A percentile compares a stretch with the other conserved stretches of the same genome.
phyloP scores from a whole-genome alignment of 2,329 filamentous ascomycete genomes.

The Venturia asperata region DNA sequence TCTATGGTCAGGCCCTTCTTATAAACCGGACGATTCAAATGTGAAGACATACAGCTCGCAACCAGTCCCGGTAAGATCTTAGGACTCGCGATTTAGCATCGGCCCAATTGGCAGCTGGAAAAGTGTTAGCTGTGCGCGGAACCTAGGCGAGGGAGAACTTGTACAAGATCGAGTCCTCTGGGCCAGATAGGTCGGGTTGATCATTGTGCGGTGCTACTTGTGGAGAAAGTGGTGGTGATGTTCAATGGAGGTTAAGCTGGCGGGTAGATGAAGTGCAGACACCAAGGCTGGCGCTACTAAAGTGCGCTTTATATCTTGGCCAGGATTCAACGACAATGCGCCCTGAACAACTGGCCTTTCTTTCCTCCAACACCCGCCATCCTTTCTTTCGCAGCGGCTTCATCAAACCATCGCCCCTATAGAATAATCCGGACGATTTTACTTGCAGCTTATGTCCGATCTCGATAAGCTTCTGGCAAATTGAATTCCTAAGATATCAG shows the following conservation, averaged over 20 bases:
- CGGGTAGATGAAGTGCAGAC: neutral
- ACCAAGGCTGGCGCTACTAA: neutral
- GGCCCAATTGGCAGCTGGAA: slow-evolving; percentile 72
- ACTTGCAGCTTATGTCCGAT: neutral
- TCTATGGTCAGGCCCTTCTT: neutral
- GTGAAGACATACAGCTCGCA: slow-evolving; percentile 71
- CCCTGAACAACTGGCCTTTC: neutral
- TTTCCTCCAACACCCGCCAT: neutral
- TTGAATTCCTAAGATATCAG: neutral
- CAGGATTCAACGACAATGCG: neutral
- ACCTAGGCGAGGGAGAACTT: slow-evolving; percentile 23
- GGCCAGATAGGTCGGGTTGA: slow-evolving; percentile 86
- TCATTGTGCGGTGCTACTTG: slow-evolving; percentile 42
- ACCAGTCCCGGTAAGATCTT: slow-evolving; percentile 88
- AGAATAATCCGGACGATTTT: too few species aligned
- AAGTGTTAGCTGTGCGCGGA: slow-evolving; percentile 21
- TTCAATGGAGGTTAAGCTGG: neutral
- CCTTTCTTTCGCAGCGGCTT: neutral
- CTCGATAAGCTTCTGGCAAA: neutral
- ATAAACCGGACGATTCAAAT: neutral
- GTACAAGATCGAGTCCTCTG: slow-evolving; percentile 48
- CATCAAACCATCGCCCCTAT: too few species aligned
- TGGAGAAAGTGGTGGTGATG: neutral
- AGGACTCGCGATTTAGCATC: slow-evolving; percentile 86
- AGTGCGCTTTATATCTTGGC: neutral